Conservation (phyloP, 2,329 filamentous ascomycete species). For the Nigrospora oryzae region DNA sequence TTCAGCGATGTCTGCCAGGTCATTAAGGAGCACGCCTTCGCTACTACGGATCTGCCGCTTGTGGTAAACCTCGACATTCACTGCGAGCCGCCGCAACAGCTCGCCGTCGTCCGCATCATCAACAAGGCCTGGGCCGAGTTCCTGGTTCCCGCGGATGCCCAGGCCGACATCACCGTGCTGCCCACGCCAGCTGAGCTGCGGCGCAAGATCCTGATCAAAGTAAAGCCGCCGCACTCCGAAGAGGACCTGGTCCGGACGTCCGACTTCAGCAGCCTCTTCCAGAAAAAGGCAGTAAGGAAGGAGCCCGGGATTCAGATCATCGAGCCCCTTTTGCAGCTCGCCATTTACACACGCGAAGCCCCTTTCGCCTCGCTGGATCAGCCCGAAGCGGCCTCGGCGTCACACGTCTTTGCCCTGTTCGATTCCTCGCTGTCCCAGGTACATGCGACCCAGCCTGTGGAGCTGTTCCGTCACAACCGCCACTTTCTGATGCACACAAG, state of each 20-base stretch:
- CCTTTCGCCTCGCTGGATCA: constrained; percentile 73
- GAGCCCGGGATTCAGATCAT: constrained; percentile 50
- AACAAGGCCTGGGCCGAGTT: constrained; percentile 69
- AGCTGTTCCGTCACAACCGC: constrained; percentile 73
- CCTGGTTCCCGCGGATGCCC: constrained; percentile 44
- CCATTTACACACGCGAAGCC: constrained; percentile 74
- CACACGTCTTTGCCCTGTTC: constrained; percentile 60
- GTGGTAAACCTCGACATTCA: constrained; percentile 93
- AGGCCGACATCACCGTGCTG: constrained; percentile 34
- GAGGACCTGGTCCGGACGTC: constrained; percentile 10
- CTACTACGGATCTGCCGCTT: constrained; percentile 67
- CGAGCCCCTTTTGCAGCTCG: constrained; percentile 65
- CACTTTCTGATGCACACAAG: constrained; percentile 59
- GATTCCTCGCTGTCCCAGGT: constrained; percentile 56
- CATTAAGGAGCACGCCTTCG: constrained; percentile 72
- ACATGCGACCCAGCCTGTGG: constrained; percentile 34
- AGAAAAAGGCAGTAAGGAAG: constrained; percentile 29
- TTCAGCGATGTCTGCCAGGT: constrained; percentile 80
- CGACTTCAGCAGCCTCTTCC: background rate
- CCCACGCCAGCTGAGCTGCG: constrained; percentile 62
- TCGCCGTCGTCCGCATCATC: constrained; percentile 89
- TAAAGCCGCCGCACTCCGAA: constrained; percentile 46
- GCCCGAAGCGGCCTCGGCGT: constrained; percentile 56
- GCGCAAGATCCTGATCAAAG: constrained; percentile 76
- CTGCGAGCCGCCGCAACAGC: constrained; percentile 69